Evolutionary conservation across 106 monocot species (phyloP), one percentile per base, ranked within the genome.

Genomic region (Vanilla planifolia): DNA sequence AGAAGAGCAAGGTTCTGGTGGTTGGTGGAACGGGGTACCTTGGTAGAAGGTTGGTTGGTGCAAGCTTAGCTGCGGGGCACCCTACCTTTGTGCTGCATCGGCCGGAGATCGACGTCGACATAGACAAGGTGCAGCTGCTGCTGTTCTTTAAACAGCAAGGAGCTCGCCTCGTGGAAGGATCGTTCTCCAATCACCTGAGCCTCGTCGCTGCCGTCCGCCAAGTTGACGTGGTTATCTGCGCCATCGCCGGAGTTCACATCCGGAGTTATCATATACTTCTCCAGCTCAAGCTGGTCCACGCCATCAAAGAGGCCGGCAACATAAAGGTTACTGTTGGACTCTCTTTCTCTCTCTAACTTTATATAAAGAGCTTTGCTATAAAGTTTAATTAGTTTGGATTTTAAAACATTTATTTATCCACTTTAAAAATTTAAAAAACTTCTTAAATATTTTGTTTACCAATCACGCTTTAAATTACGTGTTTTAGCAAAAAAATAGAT

Each of bases 211-310:
- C 77, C 25, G 77, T 85, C 19, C 70, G 41, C 39, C 57, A 44
- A 3, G 85, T 74, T 1, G 80, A 85, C 48, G 80, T 74, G 0
- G 85, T 85, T 55, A 68, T 85, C 16, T 74, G 67, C 60, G 64
- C 85, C 44, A 74, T 85, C 56, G 66, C 85, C 42, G 80, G 85
- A 19, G 85, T 80, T 11, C 85, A 80, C 32, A 21, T 64, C 14
- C 57, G 85, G 67, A 77, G 73, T 67, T 67, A 80, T 40, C 66
- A 80, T 3, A 85, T 85, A 62, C 85, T 71, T 5, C 80, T 80
- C 50, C 85, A 85, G 74, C 74, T 80, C 26, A 77, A 71, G 67
- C 85, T 85, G n/a, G 74, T 85, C 4, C 67, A 77, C 6, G 85
- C 85, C 47, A 85, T 85, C 23, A 80, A 67, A 51, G 80, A 85